Conservation (phyloP, 352 stramenopile genomes). For the Pythium aquatile region DNA sequence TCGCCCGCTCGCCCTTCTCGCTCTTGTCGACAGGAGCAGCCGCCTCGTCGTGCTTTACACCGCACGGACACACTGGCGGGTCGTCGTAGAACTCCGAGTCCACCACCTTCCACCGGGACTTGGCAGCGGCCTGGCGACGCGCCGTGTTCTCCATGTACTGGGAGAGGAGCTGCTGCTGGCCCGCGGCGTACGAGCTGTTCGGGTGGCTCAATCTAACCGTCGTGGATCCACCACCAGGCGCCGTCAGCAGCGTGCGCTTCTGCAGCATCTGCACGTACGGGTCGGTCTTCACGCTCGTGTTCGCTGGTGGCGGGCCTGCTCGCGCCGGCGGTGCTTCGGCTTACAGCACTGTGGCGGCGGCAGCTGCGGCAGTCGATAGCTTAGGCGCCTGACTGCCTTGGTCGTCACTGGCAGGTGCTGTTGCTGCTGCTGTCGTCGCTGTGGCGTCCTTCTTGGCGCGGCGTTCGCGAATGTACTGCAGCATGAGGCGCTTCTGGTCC, state of each 20-base stretch:
- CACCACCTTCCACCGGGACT: constrained; percentile 65
- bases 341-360: too few relatives aligned
- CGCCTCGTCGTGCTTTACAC: constrained; percentile 41
- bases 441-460: constrained; percentile 43
- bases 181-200: constrained; percentile 60
- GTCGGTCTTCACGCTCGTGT: constrained; percentile 42
- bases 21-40: constrained; percentile 1
- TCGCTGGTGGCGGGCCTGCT: constrained; percentile 7
- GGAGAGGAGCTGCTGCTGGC: constrained; percentile 38
- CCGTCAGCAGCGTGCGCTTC: constrained; percentile 50
- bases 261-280: constrained; percentile 83
- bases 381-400: too few relatives aligned
- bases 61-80: constrained; percentile 45
- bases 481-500: constrained; percentile 78
- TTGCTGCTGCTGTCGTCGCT: neutral
- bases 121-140: constrained; percentile 21
- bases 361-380: too few relatives aligned
- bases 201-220: constrained; percentile 41
- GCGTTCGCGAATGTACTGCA: constrained; percentile 70
- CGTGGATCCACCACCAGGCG: neutral
- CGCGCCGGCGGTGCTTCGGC: constrained; percentile 1
- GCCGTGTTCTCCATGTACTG: constrained; percentile 42
- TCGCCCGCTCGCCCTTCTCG: constrained; percentile 41
- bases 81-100: constrained; percentile 73
- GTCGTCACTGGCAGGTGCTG: too few relatives aligned